These are phyloP conservation scores for Thermothelomyces thermophilus DNA, from an alignment of 2,329 filamentous ascomycete genomes.

Conservation along the genomic window DNA sequence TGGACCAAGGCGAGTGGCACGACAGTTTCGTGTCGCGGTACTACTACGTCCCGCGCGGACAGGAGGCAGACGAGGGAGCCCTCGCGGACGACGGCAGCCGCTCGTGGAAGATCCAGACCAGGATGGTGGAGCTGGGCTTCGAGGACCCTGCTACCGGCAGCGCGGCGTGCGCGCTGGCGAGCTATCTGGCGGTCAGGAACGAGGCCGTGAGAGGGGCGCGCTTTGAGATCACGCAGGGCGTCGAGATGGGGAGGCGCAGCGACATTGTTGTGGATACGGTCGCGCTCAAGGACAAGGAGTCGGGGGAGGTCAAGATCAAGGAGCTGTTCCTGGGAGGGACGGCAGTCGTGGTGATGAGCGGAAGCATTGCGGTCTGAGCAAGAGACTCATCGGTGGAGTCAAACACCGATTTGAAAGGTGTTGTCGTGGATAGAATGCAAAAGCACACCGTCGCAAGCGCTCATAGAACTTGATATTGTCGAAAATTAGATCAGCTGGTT, in stretches of 20 bases:
- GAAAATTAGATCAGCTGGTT: too few relatives aligned
- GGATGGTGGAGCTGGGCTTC: slow-evolving; percentile 49
- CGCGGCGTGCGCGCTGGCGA: slow-evolving; percentile 51
- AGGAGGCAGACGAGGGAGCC: slow-evolving; percentile 21
- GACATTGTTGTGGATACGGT: slow-evolving; percentile 43
- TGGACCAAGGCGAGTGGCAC: slow-evolving; percentile 49
- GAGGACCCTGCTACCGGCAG: slow-evolving; percentile 60
- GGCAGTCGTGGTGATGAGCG: slow-evolving; percentile 29
- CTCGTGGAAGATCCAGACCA: slow-evolving; percentile 36
- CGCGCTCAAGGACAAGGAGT: background rate
- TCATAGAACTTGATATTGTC: too few relatives aligned
- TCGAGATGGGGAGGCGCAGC: slow-evolving; percentile 59
- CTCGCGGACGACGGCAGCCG: background rate
- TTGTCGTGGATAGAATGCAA: too few relatives aligned
- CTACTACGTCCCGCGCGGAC: slow-evolving; percentile 47
- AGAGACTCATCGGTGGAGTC: background rate
- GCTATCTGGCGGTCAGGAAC: slow-evolving; percentile 44
- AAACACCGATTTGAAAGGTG: too few relatives aligned
- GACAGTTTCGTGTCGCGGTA: slow-evolving; percentile 48
- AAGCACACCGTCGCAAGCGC: too few relatives aligned
- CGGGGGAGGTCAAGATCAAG: slow-evolving; percentile 18
- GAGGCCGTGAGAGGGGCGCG: slow-evolving; percentile 31
- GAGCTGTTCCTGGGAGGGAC: slow-evolving; percentile 28
- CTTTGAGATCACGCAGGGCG: slow-evolving; percentile 56
- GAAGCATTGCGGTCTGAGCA: slow-evolving; percentile 20